A percentile compares a stretch with the other conserved stretches of the same genome.
phyloP scores from a whole-genome alignment of 768 basidiomycete genomes.

The Mycena polygramma region DNA sequence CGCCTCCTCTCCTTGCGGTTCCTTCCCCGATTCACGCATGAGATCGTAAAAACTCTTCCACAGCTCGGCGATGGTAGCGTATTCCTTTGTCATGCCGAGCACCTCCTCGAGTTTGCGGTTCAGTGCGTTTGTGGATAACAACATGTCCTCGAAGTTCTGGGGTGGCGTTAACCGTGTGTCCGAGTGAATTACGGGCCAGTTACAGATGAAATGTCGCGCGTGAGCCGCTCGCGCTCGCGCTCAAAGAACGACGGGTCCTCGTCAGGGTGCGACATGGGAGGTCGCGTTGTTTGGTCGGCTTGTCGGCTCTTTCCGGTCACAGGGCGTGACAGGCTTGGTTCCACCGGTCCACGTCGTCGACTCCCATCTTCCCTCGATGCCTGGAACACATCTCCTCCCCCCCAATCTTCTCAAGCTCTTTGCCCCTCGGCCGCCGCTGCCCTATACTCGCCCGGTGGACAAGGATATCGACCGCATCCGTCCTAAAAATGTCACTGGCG shows the following conservation, averaged over 20 bases:
- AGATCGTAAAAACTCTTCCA: constrained; percentile 81
- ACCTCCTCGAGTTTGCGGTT: no score
- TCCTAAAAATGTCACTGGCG: constrained; percentile 78
- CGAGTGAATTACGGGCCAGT: constrained; percentile 36
- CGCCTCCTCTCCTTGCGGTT: constrained; percentile 45
- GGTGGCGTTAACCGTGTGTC: constrained; percentile 5
- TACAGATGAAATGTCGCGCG: constrained; percentile 77
- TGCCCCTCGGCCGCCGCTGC: constrained; percentile 91
- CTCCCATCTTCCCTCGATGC: constrained; percentile 48
- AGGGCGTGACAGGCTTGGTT: no score
- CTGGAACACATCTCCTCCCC: constrained; percentile 90
- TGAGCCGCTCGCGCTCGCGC: constrained; percentile 80
- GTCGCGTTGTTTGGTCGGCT: background rate
- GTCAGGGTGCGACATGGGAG: constrained; percentile 37
- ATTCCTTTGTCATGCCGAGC: background rate
- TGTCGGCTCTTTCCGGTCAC: no score
- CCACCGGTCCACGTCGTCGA: constrained; percentile 20
- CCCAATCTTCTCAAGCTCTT: constrained; percentile 98
- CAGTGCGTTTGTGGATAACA: no score
- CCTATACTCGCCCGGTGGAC: constrained; percentile 88
- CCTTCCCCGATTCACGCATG: constrained; percentile 71
- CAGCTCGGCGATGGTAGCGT: constrained; percentile 78
- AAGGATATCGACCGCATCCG: constrained; percentile 83
- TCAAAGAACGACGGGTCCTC: constrained; percentile 79
- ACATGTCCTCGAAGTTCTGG: background rate